Evolutionary conservation across 1,139 yeast species (phyloP).

Genomic region (Geotrichum reessii): DNA sequence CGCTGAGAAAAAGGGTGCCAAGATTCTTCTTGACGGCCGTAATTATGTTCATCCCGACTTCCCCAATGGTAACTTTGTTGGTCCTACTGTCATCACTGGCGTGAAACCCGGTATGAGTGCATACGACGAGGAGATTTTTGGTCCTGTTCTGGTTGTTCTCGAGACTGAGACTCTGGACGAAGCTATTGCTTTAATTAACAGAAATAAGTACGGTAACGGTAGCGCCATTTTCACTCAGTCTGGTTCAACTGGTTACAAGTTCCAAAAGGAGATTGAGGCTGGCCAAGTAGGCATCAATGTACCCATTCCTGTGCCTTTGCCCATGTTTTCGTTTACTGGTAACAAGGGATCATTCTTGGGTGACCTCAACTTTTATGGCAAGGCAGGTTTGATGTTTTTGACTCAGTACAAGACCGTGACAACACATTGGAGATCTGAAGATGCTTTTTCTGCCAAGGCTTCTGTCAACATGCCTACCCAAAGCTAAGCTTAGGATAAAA

Average conservation of each 20-base stretch:
- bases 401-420: conserved; percentile 77
- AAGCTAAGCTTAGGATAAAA: conserved; percentile 12
- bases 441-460: conserved; percentile 52
- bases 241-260: conserved; percentile 65
- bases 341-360: conserved; percentile 73
- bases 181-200: conserved; percentile 61
- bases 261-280: conserved; percentile 63
- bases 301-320: conserved; percentile 80
- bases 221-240: conserved; percentile 64
- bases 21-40: conserved; percentile 60
- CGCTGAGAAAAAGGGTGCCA: conserved; percentile 53
- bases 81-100: conserved; percentile 61
- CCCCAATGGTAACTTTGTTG: conserved; percentile 67
- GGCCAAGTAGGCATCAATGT: conserved; percentile 80
- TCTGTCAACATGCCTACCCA: conserved; percentile 45
- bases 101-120: conserved; percentile 66
- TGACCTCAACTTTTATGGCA: conserved; percentile 74
- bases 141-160: conserved; percentile 64
- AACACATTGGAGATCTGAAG: conserved; percentile 58
- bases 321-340: conserved; percentile 79
- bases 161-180: conserved; percentile 66
- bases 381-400: conserved; percentile 64
- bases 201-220: conserved; percentile 69
- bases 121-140: conserved; percentile 71
- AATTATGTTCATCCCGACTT: conserved; percentile 46